These are phyloP conservation scores for Lenwebbia sp. DNA, from an alignment of 345 rosid genomes.

Conservation along the genomic window DNA sequence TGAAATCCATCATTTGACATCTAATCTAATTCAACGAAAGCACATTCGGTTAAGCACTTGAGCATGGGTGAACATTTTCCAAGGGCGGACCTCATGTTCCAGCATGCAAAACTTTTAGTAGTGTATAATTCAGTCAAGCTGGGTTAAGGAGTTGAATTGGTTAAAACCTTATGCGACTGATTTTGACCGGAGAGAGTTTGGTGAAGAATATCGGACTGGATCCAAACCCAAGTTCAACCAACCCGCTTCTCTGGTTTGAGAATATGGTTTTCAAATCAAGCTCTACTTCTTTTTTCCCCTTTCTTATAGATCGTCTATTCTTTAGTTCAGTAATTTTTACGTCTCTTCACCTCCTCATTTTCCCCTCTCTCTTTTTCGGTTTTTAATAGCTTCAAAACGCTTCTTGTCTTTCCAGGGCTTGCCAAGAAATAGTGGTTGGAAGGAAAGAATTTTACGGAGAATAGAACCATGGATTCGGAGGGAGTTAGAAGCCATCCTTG, in stretches of 20 bases:
- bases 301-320: background rate
- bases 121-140: background rate
- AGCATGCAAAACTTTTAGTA: background rate
- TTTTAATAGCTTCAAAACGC: background rate
- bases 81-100: background rate
- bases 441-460: constrained; percentile 25
- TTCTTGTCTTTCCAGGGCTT: constrained; percentile 6
- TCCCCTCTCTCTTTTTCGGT: background rate
- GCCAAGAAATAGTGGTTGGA: constrained; percentile 13
- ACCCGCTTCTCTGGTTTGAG: background rate
- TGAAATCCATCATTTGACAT: background rate
- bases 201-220: background rate
- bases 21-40: background rate
- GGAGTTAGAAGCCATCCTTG: constrained; percentile 60
- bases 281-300: background rate
- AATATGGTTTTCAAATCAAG: background rate
- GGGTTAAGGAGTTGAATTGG: background rate
- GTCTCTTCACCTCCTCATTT: background rate
- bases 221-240: background rate
- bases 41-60: background rate
- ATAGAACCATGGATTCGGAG: constrained; percentile 67
- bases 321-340: background rate
- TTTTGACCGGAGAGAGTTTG: background rate
- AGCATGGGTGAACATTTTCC: background rate
- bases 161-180: background rate